Conservation (phyloP, 805 yeast species). For the Hanseniaspora vineae region DNA sequence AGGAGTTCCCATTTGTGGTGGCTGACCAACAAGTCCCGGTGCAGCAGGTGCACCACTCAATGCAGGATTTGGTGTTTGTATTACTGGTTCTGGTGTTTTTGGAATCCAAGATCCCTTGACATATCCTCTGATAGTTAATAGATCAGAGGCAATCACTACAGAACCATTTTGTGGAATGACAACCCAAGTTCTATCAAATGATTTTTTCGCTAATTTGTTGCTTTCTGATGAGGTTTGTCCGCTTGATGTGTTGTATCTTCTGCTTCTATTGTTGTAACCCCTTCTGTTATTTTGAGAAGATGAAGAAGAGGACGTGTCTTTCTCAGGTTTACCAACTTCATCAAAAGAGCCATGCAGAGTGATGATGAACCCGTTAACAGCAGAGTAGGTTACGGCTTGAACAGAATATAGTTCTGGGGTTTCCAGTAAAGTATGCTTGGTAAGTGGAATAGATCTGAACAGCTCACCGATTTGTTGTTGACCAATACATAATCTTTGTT, state of each 20-base stretch:
- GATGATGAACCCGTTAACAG: slow-evolving; percentile 64
- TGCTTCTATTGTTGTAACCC: slow-evolving; percentile 16
- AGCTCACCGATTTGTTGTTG: slow-evolving; percentile 46
- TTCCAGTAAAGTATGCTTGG: slow-evolving; percentile 56
- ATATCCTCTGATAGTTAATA: slow-evolving; percentile 53
- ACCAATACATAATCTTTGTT: slow-evolving; percentile 52
- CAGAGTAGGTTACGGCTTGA: slow-evolving; percentile 63
- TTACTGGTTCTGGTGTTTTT: slow-evolving; percentile 1
- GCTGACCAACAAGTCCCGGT: slow-evolving; percentile 2
- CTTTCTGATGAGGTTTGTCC: slow-evolving; percentile 18
- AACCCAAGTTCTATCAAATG: slow-evolving; percentile 80
- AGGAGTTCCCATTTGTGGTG: slow-evolving; percentile 5
- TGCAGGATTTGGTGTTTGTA: neutral
- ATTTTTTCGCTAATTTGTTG: slow-evolving; percentile 40
- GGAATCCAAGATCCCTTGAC: slow-evolving; percentile 48
- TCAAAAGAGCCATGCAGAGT: slow-evolving; percentile 75
- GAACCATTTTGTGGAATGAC: slow-evolving; percentile 59
- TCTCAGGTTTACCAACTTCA: slow-evolving; percentile 48
- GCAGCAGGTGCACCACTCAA: slow-evolving; percentile 1
- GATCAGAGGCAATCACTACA: slow-evolving; percentile 78
- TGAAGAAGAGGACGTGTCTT: slow-evolving; percentile 16
- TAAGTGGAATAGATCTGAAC: slow-evolving; percentile 61
- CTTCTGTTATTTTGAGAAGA: slow-evolving; percentile 12
- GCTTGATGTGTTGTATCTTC: slow-evolving; percentile 10
- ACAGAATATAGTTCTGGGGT: slow-evolving; percentile 58